Evolutionary conservation across 768 basidiomycete genomes (phyloP).

Genomic region (Boletus rufocinnamomeus): DNA sequence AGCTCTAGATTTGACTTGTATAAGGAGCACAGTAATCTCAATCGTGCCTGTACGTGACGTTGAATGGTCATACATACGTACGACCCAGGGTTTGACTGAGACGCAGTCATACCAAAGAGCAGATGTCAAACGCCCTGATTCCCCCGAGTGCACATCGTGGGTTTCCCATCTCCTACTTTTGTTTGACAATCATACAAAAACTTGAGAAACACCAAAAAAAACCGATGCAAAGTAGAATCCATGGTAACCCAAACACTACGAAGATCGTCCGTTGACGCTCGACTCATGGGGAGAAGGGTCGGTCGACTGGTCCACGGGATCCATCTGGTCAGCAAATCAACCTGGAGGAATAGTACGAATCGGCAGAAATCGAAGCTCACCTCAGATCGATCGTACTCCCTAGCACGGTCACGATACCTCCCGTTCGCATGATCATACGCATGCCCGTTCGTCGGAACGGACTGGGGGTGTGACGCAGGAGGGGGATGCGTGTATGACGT

Average conservation of each 20-base stretch:
- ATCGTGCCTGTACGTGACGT: background rate
- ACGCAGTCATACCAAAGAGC: background rate
- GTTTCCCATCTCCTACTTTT: background rate
- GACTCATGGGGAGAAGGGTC: conserved; percentile 26
- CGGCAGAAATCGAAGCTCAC: background rate
- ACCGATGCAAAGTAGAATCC: background rate
- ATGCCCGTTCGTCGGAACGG: conserved; percentile 29
- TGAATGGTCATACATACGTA: background rate
- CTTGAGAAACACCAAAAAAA: background rate
- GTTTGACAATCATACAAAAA: conserved; percentile 3
- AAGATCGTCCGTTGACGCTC: conserved; percentile 26
- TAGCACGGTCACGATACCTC: conserved; percentile 27
- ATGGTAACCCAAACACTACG: conserved; percentile 9
- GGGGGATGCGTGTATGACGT: conserved; percentile 22
- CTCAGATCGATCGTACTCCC: conserved; percentile 28
- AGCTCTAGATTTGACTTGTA: background rate
- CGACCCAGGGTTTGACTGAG: background rate
- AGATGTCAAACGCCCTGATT: background rate
- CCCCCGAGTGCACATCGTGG: background rate
- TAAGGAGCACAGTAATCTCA: background rate
- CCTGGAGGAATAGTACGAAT: background rate
- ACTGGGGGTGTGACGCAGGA: conserved; percentile 7
- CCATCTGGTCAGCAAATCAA: conserved; percentile 4
- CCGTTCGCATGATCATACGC: conserved; percentile 28
- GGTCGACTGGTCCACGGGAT: conserved; percentile 21